phyloP scores from a whole-genome alignment of 208 protist species.

The Crithidia bombi region DNA sequence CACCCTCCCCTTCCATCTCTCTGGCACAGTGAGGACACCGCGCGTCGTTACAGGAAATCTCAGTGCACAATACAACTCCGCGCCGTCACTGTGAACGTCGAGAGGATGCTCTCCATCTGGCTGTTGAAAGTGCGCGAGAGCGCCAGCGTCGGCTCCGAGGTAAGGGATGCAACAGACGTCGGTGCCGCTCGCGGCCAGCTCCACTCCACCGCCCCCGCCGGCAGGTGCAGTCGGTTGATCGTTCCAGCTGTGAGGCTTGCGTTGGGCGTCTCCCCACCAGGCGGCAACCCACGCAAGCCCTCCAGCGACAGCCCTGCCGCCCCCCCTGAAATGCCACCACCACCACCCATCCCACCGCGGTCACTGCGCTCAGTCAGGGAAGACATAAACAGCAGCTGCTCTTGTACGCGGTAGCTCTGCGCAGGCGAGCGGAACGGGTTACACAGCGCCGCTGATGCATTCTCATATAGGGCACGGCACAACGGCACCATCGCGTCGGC shows the following conservation, averaged over 20 bases:
- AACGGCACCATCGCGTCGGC: conserved; percentile 84
- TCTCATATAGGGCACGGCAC: conserved; percentile 80
- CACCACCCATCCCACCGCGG: background rate
- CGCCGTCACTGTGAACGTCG: conserved; percentile 67
- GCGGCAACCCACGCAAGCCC: background rate
- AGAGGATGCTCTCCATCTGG: conserved; percentile 60
- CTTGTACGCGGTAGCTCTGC: conserved; percentile 48
- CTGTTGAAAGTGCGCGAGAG: conserved; percentile 60
- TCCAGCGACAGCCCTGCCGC: background rate
- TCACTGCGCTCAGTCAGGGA: conserved; percentile 17
- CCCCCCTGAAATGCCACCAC: background rate
- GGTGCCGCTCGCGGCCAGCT: conserved; percentile 47
- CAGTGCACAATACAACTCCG: conserved; percentile 63
- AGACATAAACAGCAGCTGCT: conserved; percentile 42
- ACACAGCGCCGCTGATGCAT: conserved; percentile 66
- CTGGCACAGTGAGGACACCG: background rate
- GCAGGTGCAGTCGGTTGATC: conserved; percentile 10
- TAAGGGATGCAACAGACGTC: conserved; percentile 24
- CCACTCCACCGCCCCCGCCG: conserved; percentile 35
- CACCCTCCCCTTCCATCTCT: too few relatives aligned
- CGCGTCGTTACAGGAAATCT: too few relatives aligned
- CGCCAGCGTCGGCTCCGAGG: conserved; percentile 56
- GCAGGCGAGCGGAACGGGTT: conserved; percentile 73
- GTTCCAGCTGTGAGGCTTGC: conserved; percentile 1
- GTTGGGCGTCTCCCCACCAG: background rate